Base-by-base conservation (phyloP, 176 grass and related monocot species). In the Phoenix roebelenii region DNA sequence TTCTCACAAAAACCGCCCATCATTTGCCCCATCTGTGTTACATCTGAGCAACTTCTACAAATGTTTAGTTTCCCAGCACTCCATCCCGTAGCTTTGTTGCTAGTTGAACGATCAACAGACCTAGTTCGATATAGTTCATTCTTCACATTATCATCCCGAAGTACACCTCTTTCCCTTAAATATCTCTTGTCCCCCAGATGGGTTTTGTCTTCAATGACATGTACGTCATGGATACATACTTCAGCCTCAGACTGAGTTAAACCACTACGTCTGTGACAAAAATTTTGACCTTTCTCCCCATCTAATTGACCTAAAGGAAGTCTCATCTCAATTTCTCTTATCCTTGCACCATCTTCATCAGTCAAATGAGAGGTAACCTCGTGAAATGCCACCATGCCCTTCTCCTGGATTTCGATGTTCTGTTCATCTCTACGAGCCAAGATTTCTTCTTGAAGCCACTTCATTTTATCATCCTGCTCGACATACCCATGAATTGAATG, bases 131-230 rank as follows among this genome's bases (percentile, higher is more conserved):
- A 53, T 66, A 22, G 14, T 66, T 29, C 15, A 22, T 66, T 29
- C 15, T 7, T 54, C 61, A 72, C 54, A 68, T 72, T 75, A 72
- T 70, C 56, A 39, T 35, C 1, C 76, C 15, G 60, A 64, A 52
- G 51, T 5, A 58, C 29, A 61, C 18, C 9, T 24, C 48, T 61
- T 72, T 75, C 74, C 80, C 80, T 23, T 6, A 12, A 15, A 17
- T 64, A 63, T 2, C 23, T 32, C 66, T 18, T 54, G 5, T 49
- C 75, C 59, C 51, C 80, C 0, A 60, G 28, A 53, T 74, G 57
- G 26, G 26, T 68, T 24, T 73, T 82, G 67, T 89, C 81, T 63
- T 83, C 81, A 64, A 98, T 73, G 32, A 95, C 89, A 82, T 95
- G 85, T 18, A 95, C 89, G 64, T 95, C 89, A 25, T 77, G 79